phyloP scores from a whole-genome alignment of 441 rosid genomes.

The Manihot esculenta region DNA sequence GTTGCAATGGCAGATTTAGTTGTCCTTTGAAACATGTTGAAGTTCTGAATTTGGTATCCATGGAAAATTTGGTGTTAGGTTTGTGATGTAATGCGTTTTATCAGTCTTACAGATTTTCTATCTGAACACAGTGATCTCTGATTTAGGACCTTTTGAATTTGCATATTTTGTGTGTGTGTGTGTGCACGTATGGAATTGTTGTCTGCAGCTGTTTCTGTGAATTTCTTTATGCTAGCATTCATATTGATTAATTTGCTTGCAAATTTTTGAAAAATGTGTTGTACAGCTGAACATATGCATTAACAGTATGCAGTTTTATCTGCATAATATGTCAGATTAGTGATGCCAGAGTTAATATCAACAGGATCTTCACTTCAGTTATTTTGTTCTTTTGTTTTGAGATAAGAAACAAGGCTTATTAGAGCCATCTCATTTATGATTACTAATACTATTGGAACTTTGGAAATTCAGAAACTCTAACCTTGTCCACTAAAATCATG shows the following conservation, averaged over 20 bases:
- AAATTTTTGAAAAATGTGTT: background rate
- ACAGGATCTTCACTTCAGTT: background rate
- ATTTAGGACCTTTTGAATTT: background rate
- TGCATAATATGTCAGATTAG: background rate
- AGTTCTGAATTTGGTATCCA: background rate
- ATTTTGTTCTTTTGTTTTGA: background rate
- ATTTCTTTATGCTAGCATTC: background rate
- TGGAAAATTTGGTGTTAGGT: slow-evolving; percentile 1
- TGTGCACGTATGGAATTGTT: background rate
- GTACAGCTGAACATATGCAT: background rate
- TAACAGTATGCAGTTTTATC: background rate
- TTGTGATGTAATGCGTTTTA: background rate
- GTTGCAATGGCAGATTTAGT: background rate
- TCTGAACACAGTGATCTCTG: background rate
- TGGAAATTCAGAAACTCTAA: background rate
- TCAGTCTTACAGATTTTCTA: background rate
- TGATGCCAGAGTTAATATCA: background rate
- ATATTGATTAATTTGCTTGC: background rate
- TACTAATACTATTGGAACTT: background rate
- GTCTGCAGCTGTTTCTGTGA: background rate
- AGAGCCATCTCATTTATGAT: background rate
- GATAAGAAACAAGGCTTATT: background rate
- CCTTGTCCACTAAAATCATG: slow-evolving; percentile 8
- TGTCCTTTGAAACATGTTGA: background rate
- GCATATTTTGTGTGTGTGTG: background rate